phyloP scores from a whole-genome alignment of 164 flowering plant species.

The Berberis vulgaris region DNA sequence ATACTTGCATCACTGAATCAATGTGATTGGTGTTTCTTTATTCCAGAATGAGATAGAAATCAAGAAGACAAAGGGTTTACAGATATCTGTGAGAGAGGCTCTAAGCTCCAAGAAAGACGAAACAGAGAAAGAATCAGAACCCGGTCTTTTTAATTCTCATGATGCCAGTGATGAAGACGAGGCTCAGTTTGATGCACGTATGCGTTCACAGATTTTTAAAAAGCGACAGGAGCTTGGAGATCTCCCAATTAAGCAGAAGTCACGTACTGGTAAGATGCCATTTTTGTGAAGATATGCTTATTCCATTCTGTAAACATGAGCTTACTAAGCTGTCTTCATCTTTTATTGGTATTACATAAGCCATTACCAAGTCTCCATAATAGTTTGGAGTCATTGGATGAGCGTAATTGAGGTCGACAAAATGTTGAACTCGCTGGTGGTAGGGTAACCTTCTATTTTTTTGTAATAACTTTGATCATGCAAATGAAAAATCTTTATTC shows the following conservation, averaged over 20 bases:
- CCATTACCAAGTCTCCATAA: too few species aligned
- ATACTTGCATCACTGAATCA: background rate
- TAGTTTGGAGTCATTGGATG: too few species aligned
- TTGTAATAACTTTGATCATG: too few species aligned
- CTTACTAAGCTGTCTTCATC: background rate
- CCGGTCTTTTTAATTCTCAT: conserved; percentile 20
- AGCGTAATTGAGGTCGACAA: too few species aligned
- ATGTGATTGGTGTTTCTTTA: background rate
- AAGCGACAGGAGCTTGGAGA: conserved; percentile 70
- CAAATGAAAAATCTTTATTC: too few species aligned
- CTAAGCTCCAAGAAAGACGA: conserved; percentile 56
- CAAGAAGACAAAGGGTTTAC: conserved; percentile 42
- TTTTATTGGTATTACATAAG: too few species aligned
- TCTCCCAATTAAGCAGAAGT: conserved; percentile 35
- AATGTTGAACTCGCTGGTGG: too few species aligned
- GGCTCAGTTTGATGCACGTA: conserved; percentile 68
- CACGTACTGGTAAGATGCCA: conserved; percentile 36
- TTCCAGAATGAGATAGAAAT: conserved; percentile 43
- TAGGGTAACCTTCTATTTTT: too few species aligned
- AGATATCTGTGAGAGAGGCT: conserved; percentile 70
- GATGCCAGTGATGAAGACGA: conserved; percentile 66
- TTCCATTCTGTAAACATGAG: background rate
- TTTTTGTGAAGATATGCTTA: background rate
- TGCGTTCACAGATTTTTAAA: conserved; percentile 75
- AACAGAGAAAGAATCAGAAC: conserved; percentile 23